These are phyloP conservation scores for Crithidia bombi DNA, from an alignment of 208 protist genomes.

Conservation along the genomic window DNA sequence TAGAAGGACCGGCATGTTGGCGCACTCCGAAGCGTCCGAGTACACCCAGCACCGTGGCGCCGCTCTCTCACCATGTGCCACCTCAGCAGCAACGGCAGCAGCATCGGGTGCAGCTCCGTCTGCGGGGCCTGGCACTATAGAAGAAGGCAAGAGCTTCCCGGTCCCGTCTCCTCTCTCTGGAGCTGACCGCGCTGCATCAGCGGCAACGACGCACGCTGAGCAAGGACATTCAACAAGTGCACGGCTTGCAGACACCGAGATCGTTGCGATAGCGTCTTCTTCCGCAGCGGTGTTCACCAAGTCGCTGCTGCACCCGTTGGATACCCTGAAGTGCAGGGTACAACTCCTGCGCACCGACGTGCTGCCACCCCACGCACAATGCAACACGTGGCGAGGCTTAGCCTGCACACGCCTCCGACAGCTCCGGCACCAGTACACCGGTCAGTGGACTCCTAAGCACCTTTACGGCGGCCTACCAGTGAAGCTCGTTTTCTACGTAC, in stretches of 20 bases:
- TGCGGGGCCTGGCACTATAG: no score
- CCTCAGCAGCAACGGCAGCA: neutral
- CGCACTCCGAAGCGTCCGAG: slow-evolving; percentile 6
- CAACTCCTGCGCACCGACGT: slow-evolving; percentile 48
- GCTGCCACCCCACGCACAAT: slow-evolving; percentile 3
- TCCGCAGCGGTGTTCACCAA: slow-evolving; percentile 66
- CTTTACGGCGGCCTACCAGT: slow-evolving; percentile 77
- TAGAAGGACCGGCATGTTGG: neutral
- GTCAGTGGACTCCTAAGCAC: slow-evolving; percentile 61
- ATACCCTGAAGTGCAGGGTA: slow-evolving; percentile 84
- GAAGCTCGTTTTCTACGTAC: slow-evolving; percentile 77
- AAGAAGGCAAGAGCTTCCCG: no score
- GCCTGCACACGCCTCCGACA: slow-evolving; percentile 15
- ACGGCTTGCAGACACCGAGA: slow-evolving; percentile 19
- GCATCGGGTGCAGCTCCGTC: neutral
- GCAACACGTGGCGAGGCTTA: neutral
- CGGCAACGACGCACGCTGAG: neutral
- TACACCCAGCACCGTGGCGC: neutral
- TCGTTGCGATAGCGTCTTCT: slow-evolving; percentile 51
- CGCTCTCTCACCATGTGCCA: neutral
- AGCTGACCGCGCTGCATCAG: neutral
- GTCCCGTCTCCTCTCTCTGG: no score
- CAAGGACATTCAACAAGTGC: neutral
- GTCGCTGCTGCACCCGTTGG: slow-evolving; percentile 77
- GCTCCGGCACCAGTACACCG: slow-evolving; percentile 52